phyloP scores from a whole-genome alignment of 1,284 basidiomycete species.

The Ustilago esculenta region DNA sequence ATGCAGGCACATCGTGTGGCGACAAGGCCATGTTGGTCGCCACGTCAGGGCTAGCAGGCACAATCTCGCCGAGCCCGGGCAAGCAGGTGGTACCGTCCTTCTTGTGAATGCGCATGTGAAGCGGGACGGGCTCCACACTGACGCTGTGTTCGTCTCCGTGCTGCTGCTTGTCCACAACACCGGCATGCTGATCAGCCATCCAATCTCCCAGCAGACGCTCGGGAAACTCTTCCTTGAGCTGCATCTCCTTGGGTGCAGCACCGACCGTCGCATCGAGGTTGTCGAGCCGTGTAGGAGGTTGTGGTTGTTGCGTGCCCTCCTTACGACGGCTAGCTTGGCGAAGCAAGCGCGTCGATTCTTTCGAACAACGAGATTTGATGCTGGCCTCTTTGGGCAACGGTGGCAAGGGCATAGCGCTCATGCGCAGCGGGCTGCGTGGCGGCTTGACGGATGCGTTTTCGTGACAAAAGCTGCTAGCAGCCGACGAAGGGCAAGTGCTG shows the following conservation, averaged over 20 bases:
- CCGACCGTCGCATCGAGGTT: conserved; percentile 33
- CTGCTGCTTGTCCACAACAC: not conserved
- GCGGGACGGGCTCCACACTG: conserved; percentile 27
- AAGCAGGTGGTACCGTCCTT: conserved; percentile 16
- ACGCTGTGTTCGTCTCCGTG: not conserved
- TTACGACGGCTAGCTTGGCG: conserved; percentile 28
- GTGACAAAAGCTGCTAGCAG: conserved; percentile 29
- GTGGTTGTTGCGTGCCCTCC: conserved; percentile 14
- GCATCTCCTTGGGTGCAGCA: conserved; percentile 24
- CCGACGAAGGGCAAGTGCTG: conserved; percentile 37
- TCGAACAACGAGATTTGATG: too few species aligned
- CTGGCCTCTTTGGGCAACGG: conserved; percentile 16
- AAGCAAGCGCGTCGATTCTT: conserved; percentile 5
- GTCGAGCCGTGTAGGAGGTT: conserved; percentile 20
- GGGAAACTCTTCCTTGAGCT: conserved; percentile 32
- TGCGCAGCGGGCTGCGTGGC: conserved; percentile 14
- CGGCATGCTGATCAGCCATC: conserved; percentile 7
- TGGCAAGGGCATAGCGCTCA: conserved; percentile 29
- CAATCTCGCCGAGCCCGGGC: conserved; percentile 41
- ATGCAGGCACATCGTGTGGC: conserved; percentile 4
- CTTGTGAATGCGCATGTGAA: conserved; percentile 17
- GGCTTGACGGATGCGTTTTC: conserved; percentile 19
- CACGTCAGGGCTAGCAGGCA: conserved; percentile 28
- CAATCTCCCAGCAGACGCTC: conserved; percentile 38
- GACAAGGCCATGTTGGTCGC: not conserved